A percentile compares a stretch with the other conserved stretches of the same genome.
Conservation (phyloP, 2,329 filamentous ascomycete genomes). For the Aspergillus transmontanensis region DNA sequence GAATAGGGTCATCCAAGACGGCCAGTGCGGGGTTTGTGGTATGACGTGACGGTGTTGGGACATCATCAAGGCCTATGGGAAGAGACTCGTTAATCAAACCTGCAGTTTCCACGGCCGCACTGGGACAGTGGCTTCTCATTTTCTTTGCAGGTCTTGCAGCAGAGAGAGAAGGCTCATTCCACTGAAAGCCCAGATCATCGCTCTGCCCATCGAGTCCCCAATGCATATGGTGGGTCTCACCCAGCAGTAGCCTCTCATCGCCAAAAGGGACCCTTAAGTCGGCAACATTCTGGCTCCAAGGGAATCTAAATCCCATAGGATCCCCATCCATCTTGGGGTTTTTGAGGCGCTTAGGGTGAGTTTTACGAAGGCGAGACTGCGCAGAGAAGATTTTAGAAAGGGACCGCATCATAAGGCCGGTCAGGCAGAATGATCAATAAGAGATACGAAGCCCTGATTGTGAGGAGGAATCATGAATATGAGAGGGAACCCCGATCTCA, state of each 20-base stretch:
- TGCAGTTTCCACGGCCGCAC: not conserved
- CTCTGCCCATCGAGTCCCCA: conserved; percentile 1
- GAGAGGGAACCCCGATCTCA: not conserved
- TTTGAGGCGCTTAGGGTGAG: not conserved
- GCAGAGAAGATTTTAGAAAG: not conserved
- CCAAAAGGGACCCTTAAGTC: too few species aligned
- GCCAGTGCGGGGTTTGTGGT: not conserved
- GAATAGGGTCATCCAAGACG: not conserved
- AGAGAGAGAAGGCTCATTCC: not conserved
- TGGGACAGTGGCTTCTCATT: conserved; percentile 1
- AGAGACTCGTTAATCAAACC: conserved; percentile 5
- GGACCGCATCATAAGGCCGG: too few species aligned
- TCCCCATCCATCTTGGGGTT: not conserved
- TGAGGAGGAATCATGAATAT: not conserved
- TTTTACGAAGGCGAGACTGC: not conserved
- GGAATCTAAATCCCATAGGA: not conserved
- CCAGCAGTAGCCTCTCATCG: conserved; percentile 2
- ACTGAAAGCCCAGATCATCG: not conserved
- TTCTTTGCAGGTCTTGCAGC: conserved; percentile 6
- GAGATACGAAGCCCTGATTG: not conserved
- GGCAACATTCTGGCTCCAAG: not conserved
- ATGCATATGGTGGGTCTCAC: conserved; percentile 4
- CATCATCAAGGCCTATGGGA: conserved; percentile 2
- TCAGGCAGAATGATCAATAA: not conserved
- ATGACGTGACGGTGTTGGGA: not conserved